Evolutionary conservation across 106 monocot genomes (phyloP).

Genomic region (Triglochin maritima): DNA sequence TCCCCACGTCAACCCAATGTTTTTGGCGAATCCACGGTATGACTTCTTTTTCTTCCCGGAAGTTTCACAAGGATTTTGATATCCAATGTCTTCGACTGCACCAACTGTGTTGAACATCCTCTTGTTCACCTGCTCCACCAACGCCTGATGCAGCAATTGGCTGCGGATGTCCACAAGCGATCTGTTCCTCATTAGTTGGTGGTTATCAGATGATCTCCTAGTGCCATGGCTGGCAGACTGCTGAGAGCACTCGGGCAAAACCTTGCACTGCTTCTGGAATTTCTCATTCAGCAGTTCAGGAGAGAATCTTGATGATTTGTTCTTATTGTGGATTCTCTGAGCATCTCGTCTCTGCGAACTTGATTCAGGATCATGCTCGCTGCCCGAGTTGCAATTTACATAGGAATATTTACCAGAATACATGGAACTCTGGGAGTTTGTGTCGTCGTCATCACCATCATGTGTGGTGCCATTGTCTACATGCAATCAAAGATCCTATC

Average conservation of each 20-base stretch:
- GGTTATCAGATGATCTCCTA: constrained; percentile 8
- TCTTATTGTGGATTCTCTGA: background rate
- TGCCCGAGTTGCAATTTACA: constrained; percentile 42
- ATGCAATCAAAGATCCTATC: background rate
- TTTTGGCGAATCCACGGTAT: constrained; percentile 9
- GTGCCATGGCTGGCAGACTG: background rate
- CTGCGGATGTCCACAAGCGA: constrained; percentile 57
- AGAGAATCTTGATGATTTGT: constrained; percentile 28
- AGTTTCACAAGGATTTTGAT: constrained; percentile 11
- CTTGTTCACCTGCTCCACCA: constrained; percentile 56
- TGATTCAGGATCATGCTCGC: constrained; percentile 26
- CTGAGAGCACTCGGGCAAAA: constrained; percentile 10
- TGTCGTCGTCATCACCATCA: constrained; percentile 20
- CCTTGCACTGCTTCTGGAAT: constrained; percentile 16
- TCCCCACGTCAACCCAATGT: constrained; percentile 13
- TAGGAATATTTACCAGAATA: constrained; percentile 56
- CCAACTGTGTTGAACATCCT: constrained; percentile 59
- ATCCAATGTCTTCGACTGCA: constrained; percentile 54
- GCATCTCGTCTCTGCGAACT: background rate
- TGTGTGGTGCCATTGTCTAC: constrained; percentile 1
- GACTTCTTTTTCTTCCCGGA: constrained; percentile 7
- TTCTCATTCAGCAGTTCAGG: constrained; percentile 8
- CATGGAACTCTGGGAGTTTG: constrained; percentile 32
- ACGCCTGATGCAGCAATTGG: constrained; percentile 44
- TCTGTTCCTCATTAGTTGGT: constrained; percentile 31